phyloP scores from a whole-genome alignment of 2,329 filamentous ascomycete species.

The Zasmidium citrigriseum region DNA sequence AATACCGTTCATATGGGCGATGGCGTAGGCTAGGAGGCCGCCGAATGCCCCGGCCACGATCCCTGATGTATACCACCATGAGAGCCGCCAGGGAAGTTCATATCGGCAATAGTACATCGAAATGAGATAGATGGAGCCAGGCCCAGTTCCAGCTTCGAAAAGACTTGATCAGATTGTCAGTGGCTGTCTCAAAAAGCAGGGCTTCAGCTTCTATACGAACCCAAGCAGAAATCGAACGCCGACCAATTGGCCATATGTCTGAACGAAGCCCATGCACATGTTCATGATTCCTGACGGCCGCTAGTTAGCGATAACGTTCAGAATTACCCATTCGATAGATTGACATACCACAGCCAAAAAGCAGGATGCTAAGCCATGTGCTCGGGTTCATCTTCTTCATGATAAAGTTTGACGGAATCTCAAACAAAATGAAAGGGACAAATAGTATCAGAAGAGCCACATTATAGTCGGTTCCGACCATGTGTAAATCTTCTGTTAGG shows the following conservation, averaged over 20 bases:
- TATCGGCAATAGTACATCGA: slow-evolving; percentile 45
- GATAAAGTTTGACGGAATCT: slow-evolving; percentile 42
- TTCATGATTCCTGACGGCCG: slow-evolving; percentile 28
- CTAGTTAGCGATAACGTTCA: slow-evolving; percentile 16
- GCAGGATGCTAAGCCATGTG: slow-evolving; percentile 37
- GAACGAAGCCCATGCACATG: slow-evolving; percentile 32
- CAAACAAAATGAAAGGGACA: slow-evolving; percentile 39
- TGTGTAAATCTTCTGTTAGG: slow-evolving; percentile 38
- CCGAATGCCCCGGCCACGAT: slow-evolving; percentile 50
- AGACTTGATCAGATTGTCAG: slow-evolving; percentile 2
- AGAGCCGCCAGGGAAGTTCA: slow-evolving; percentile 52
- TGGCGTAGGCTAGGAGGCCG: slow-evolving; percentile 51
- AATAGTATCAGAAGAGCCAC: slow-evolving; percentile 44
- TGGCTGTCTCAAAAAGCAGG: slow-evolving; percentile 17
- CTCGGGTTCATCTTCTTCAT: slow-evolving; percentile 42
- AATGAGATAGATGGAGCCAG: slow-evolving; percentile 35
- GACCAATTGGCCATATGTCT: slow-evolving; percentile 30
- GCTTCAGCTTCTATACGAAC: no score
- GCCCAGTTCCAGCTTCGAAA: background rate
- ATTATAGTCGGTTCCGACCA: slow-evolving; percentile 43
- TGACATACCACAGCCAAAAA: slow-evolving; percentile 33
- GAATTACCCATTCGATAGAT: slow-evolving; percentile 18
- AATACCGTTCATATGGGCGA: slow-evolving; percentile 38
- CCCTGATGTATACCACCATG: slow-evolving; percentile 37
- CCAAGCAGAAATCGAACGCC: slow-evolving; percentile 27